Conservation (phyloP, 148 eudicot genomes). For the Nyssa sinensis region DNA sequence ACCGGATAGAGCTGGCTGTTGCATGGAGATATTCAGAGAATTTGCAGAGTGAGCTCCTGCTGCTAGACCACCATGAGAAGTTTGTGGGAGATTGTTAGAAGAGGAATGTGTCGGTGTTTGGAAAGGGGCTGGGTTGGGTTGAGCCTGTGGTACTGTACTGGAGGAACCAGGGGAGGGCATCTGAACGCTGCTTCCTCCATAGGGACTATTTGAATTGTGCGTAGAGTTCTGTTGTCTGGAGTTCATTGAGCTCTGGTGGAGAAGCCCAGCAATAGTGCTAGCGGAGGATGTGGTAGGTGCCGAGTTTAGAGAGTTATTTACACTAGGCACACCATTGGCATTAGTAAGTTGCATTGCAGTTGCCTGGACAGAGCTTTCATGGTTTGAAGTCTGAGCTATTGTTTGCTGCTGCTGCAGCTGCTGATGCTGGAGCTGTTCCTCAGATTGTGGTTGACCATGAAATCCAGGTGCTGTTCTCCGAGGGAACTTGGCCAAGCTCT, state of each 20-base stretch:
- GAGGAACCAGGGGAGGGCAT: conserved; percentile 69
- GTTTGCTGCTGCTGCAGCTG: conserved; percentile 43
- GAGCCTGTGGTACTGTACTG: conserved; percentile 49
- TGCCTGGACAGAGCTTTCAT: conserved; percentile 49
- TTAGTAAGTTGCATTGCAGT: conserved; percentile 49
- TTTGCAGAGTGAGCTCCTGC: conserved; percentile 34
- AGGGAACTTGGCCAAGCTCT: conserved; percentile 92
- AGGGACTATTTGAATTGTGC: conserved; percentile 46
- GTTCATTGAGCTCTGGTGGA: conserved; percentile 77
- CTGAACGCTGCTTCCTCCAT: conserved; percentile 54
- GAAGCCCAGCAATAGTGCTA: conserved; percentile 58
- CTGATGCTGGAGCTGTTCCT: conserved; percentile 46
- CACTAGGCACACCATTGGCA: conserved; percentile 56
- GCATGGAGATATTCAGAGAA: conserved; percentile 58
- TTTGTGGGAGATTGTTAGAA: conserved; percentile 50
- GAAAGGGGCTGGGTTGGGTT: conserved; percentile 55
- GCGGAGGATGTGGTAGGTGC: conserved; percentile 50
- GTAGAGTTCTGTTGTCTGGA: conserved; percentile 66
- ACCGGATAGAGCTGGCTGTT: conserved; percentile 48
- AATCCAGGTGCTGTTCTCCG: conserved; percentile 60
- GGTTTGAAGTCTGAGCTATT: conserved; percentile 48
- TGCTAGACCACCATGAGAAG: conserved; percentile 44
- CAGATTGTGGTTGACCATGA: conserved; percentile 50
- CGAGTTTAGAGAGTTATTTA: conserved; percentile 53
- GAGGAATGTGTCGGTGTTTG: conserved; percentile 58